Percentiles rank a stretch among this genome's conserved stretches.
phyloP scores from a whole-genome alignment of 2,329 filamentous ascomycete genomes.

The Xylariaceae sp. region DNA sequence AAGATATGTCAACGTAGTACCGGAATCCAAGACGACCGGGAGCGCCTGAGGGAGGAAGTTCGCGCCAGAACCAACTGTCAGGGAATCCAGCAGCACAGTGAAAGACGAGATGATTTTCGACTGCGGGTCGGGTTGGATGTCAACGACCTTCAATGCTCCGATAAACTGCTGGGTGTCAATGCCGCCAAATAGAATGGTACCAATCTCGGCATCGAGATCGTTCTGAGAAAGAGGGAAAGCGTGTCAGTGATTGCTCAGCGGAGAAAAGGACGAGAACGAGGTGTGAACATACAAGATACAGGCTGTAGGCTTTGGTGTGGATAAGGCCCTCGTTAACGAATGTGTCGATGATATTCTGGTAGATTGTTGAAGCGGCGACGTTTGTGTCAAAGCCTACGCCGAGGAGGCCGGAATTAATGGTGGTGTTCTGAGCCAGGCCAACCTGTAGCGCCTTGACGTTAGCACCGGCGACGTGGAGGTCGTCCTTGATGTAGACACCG shows the following conservation, averaged over 20 bases:
- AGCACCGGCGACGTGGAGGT: conserved; percentile 46
- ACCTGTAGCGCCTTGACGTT: conserved; percentile 49
- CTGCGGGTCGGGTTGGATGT: conserved; percentile 45
- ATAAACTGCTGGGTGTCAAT: conserved; percentile 62
- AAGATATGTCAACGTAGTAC: conserved; percentile 59
- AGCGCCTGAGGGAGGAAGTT: conserved; percentile 17
- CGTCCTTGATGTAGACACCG: conserved; percentile 55
- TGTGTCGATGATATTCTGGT: conserved; percentile 58
- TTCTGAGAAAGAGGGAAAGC: conserved; percentile 31
- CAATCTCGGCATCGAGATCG: conserved; percentile 49
- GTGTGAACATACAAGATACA: conserved; percentile 49
- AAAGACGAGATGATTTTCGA: conserved; percentile 37
- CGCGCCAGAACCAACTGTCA: conserved; percentile 36
- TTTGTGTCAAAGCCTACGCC: conserved; percentile 53
- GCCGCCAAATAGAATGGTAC: conserved; percentile 63
- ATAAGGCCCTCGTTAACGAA: conserved; percentile 59
- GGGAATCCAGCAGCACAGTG: conserved; percentile 34
- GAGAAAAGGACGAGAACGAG: neutral
- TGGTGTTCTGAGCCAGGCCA: conserved; percentile 46
- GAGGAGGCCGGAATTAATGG: conserved; percentile 50
- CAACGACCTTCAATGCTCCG: conserved; percentile 50
- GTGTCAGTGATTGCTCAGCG: conserved; percentile 20
- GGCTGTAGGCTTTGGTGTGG: conserved; percentile 58
- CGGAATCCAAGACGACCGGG: conserved; percentile 60
- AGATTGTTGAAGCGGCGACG: conserved; percentile 39